phyloP scores from a whole-genome alignment of 495 filamentous ascomycete species.

The Ramalina intermedia region DNA sequence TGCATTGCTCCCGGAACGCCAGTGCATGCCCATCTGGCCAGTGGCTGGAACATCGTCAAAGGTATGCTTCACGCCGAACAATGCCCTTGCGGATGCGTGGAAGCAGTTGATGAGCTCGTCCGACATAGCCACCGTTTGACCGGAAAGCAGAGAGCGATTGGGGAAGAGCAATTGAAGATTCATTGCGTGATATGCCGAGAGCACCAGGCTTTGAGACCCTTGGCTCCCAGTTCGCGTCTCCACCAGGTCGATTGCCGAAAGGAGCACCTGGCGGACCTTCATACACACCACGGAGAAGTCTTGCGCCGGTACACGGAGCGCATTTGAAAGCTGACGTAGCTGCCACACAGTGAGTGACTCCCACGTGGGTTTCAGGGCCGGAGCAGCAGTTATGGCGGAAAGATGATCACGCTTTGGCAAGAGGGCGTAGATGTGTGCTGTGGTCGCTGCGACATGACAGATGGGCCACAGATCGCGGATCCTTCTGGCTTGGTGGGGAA shows the following conservation, averaged over 20 bases:
- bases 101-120: constrained; percentile 7
- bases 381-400: constrained; percentile 2
- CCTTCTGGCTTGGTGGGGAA: constrained; percentile 8
- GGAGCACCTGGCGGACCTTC: constrained; percentile 8
- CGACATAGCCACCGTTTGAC: constrained; percentile 1
- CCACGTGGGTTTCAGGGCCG: constrained; percentile 1
- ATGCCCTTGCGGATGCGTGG: constrained; percentile 5
- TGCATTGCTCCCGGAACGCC: constrained; percentile 1
- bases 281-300: constrained; percentile 8
- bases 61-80: constrained; percentile 1
- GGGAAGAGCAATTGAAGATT: constrained; percentile 16
- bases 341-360: constrained; percentile 5
- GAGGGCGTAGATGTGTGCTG: constrained; percentile 11
- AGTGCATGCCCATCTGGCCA: constrained; percentile 2
- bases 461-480: constrained; percentile 14
- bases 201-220: constrained; percentile 3
- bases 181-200: constrained; percentile 15
- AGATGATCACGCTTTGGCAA: not conserved
- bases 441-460: constrained; percentile 12
- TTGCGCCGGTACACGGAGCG: not conserved
- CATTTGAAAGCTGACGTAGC: constrained; percentile 5
- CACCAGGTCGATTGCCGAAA: constrained; percentile 6
- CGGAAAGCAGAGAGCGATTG: not conserved
- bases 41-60: constrained; percentile 1
- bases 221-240: constrained; percentile 2